Base-by-base conservation (phyloP, 768 basidiomycete species). In the Gautieria morchelliformis region DNA sequence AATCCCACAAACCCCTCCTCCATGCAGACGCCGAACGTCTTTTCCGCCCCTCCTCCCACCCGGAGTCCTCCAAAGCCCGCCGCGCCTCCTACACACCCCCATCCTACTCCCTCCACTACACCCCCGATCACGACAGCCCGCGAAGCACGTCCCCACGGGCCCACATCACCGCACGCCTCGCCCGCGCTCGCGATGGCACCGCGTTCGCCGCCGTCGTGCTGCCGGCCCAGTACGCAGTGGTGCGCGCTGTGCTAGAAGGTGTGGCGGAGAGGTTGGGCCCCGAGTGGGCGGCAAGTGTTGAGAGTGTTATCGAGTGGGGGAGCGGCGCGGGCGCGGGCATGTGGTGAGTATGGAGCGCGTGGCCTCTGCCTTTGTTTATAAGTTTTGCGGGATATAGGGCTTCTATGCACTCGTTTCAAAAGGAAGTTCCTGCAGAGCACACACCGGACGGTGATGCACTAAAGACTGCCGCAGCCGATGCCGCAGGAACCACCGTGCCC, bases 131-230 rank as follows among this genome's bases (percentile, higher is more conserved):
- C 39, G 41, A 44, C 45, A 58, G 55, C 5, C 27, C 27, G 2
- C 24, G 56, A 59, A 45, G 35, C 30, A 40, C 50, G 55, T 46
- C 32, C 19, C 47, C 35, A 40, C 52, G 45, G 22, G 44, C 57
- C 14, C 56, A 57, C 45, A 57, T 57, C 56, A 57, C 49, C 24
- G 56, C 56, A 4, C 56, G 56, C 14, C 40, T 45, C 35, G 48
- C 10, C 44, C 35, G 52, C 6, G 75, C 79, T 55, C 77, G 86
- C 27, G 88, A 93, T 61, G 89, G 85, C 22, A 83, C 87, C 24
- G 92, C 92, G 5, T 94, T 93, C 67, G 85, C 87, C 14, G 83
- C 88, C 12, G 77, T 93, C 50, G 87, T 84, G n/a, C 78, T 94
- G 61, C 92, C 92, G 1, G 82, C 85, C 3, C 87, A 93, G 71